Evolutionary conservation across 2,329 filamentous ascomycete genomes (phyloP).

Genomic region (Cercospora sp.): DNA sequence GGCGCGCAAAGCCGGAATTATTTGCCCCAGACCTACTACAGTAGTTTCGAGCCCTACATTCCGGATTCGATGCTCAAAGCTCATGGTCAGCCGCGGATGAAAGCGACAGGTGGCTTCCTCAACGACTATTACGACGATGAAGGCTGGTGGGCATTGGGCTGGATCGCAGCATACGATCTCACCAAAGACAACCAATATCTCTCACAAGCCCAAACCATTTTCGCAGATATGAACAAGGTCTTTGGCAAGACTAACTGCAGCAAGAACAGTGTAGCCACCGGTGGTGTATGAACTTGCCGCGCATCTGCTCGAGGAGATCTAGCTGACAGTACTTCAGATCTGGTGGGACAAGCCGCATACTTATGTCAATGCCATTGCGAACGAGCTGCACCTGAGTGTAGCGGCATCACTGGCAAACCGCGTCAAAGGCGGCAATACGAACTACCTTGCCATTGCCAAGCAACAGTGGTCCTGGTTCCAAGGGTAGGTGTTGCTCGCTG

Average conservation of each 20-base stretch:
- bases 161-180: constrained; percentile 57
- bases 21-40: constrained; percentile 22
- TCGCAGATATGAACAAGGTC: constrained; percentile 47
- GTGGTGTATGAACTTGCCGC: constrained; percentile 30
- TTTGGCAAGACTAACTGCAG: constrained; percentile 47
- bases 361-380: constrained; percentile 57
- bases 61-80: constrained; percentile 10
- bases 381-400: constrained; percentile 57
- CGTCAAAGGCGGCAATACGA: constrained; percentile 37
- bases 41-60: constrained; percentile 14
- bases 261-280: constrained; percentile 20
- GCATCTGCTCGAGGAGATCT: not conserved
- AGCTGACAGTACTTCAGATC: constrained; percentile 39
- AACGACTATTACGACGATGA: constrained; percentile 54
- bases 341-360: constrained; percentile 50
- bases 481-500: constrained; percentile 10
- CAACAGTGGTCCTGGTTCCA: constrained; percentile 56
- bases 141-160: constrained; percentile 56
- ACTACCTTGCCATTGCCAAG: constrained; percentile 51
- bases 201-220: constrained; percentile 51
- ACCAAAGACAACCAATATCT: constrained; percentile 50
- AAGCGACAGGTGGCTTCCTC: constrained; percentile 21
- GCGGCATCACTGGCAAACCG: constrained; percentile 59
- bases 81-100: constrained; percentile 7
- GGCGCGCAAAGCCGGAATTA: constrained; percentile 14